A percentile compares a stretch with the other conserved stretches of the same genome.
Evolutionary conservation across 1,284 basidiomycete species (phyloP).

Genomic region (Boletellus deceptivus): DNA sequence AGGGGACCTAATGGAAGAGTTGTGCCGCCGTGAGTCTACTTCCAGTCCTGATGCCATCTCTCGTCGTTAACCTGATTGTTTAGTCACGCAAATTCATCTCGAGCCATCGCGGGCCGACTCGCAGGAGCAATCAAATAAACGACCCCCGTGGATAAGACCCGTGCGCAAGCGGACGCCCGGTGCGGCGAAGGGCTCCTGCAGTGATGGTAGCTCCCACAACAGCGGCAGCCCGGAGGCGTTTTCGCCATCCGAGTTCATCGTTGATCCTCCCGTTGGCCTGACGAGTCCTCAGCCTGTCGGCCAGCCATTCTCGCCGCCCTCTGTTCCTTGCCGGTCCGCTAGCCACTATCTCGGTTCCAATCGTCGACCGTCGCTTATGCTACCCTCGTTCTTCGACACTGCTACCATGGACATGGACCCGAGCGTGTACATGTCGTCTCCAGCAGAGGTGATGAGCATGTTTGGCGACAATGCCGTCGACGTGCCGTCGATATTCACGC

Average conservation of each 20-base stretch:
- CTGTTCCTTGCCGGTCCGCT: slow-evolving; percentile 15
- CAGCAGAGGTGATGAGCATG: slow-evolving; percentile 32
- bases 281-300: slow-evolving; percentile 22
- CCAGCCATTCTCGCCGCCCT: slow-evolving; percentile 20
- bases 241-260: slow-evolving; percentile 61
- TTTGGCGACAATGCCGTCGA: slow-evolving; percentile 29
- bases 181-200: slow-evolving; percentile 34
- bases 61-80: slow-evolving; percentile 17
- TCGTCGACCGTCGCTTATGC: slow-evolving; percentile 24
- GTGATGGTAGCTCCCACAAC: slow-evolving; percentile 51
- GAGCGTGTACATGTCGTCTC: slow-evolving; percentile 31
- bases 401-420: slow-evolving; percentile 35
- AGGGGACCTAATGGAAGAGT: slow-evolving; percentile 89
- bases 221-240: slow-evolving; percentile 60
- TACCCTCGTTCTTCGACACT: slow-evolving; percentile 25
- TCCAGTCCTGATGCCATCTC: not conserved
- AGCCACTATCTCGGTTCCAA: slow-evolving; percentile 20
- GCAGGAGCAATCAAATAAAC: slow-evolving; percentile 46
- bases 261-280: slow-evolving; percentile 33
- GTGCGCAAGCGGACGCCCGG: slow-evolving; percentile 72
- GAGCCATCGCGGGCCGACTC: slow-evolving; percentile 58
- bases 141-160: slow-evolving; percentile 85
- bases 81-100: slow-evolving; percentile 86
- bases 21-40: slow-evolving; percentile 75
- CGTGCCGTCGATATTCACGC: slow-evolving; percentile 28